These are phyloP conservation scores for Lyophyllum semitale DNA, from an alignment of 768 basidiomycete genomes.

Conservation along the genomic window DNA sequence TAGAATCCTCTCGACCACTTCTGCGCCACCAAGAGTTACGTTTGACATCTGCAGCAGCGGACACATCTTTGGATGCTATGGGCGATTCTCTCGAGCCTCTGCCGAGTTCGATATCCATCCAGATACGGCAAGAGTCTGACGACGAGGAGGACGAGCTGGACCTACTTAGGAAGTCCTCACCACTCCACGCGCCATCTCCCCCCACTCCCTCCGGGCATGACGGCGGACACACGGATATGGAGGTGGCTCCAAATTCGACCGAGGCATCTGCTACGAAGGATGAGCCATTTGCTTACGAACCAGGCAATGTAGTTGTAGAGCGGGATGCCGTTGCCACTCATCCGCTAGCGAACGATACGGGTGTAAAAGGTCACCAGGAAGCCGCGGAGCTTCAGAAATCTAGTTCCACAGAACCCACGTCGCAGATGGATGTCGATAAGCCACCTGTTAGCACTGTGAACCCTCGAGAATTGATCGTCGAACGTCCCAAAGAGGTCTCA, in stretches of 20 bases:
- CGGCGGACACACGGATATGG: neutral
- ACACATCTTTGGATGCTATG: neutral
- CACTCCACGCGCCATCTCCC: slow-evolving; percentile 9
- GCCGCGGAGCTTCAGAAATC: neutral
- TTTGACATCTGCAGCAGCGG: neutral
- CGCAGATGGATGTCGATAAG: neutral
- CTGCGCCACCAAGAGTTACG: neutral
- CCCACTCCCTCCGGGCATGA: neutral
- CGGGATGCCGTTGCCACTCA: neutral
- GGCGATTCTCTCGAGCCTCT: neutral
- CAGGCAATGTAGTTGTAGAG: neutral
- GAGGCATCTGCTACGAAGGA: neutral
- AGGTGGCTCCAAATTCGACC: neutral
- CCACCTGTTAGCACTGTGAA: neutral
- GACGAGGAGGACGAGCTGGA: slow-evolving; percentile 44
- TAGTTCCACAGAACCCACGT: neutral
- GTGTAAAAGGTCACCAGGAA: neutral
- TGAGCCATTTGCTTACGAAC: neutral
- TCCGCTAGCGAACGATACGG: neutral
- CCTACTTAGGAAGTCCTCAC: slow-evolving; percentile 32
- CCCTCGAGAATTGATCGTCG: neutral
- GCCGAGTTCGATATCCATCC: neutral
- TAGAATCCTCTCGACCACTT: neutral
- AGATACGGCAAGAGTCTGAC: slow-evolving; percentile 20
- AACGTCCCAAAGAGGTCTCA: neutral